A percentile compares a stretch with the other conserved stretches of the same genome.
phyloP scores from a whole-genome alignment of 345 rosid species.

The Draba incana region DNA sequence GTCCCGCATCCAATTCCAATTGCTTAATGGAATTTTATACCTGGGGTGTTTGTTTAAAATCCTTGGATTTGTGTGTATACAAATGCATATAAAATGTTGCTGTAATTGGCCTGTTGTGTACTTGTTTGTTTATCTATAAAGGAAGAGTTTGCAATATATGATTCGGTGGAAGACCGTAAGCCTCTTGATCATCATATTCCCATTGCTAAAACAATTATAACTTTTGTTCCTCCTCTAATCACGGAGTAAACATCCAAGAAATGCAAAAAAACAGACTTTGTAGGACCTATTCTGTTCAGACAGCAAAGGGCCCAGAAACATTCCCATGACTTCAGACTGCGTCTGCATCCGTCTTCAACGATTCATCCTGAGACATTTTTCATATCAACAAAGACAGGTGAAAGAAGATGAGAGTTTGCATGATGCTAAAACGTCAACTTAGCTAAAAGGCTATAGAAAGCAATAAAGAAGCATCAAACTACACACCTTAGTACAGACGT shows the following conservation, averaged over 20 bases:
- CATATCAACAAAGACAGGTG: neutral
- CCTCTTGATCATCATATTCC: constrained; percentile 1
- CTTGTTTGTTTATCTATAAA: constrained; percentile 16
- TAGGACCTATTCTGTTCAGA: neutral
- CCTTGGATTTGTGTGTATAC: constrained; percentile 15
- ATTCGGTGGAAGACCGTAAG: neutral
- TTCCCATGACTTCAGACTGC: constrained; percentile 28
- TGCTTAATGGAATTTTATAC: neutral
- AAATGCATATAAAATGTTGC: constrained; percentile 21
- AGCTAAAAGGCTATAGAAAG: neutral
- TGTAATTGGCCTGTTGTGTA: constrained; percentile 10
- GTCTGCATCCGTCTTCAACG: constrained; percentile 23
- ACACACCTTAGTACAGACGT: constrained; percentile 65
- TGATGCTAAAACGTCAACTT: constrained; percentile 16
- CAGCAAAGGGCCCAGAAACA: neutral
- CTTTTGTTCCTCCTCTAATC: constrained; percentile 9
- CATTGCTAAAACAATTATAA: neutral
- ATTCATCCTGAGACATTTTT: constrained; percentile 33
- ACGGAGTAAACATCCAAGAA: constrained; percentile 16
- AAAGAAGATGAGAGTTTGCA: neutral
- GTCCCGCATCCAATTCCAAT: too few species aligned
- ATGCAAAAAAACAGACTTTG: neutral
- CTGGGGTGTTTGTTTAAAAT: neutral
- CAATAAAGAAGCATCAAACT: neutral
- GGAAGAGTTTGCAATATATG: constrained; percentile 1